These are phyloP conservation scores for Penicillium sp. DNA, from an alignment of 2,329 filamentous ascomycete genomes.

Conservation along the genomic window DNA sequence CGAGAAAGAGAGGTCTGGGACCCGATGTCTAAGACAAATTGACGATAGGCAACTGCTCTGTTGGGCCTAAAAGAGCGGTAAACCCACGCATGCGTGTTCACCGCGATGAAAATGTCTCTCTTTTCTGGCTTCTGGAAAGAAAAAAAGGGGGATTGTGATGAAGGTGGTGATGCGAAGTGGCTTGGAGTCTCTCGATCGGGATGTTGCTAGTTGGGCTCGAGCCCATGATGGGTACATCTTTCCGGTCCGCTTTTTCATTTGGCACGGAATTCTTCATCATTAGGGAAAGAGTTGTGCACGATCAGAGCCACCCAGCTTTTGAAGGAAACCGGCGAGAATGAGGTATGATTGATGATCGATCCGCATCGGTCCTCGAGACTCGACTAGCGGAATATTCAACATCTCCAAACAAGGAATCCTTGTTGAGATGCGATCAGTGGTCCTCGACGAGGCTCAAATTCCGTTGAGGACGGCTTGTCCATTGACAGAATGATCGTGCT, in stretches of 20 bases:
- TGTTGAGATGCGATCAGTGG: not conserved
- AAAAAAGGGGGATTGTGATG: too few relatives aligned
- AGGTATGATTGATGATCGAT: not conserved
- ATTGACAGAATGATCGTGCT: not conserved
- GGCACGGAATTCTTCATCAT: too few relatives aligned
- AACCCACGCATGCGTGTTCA: constrained; percentile 9
- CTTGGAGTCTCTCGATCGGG: constrained; percentile 14
- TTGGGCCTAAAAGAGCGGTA: constrained; percentile 19
- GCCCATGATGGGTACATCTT: constrained; percentile 1
- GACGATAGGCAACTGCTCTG: not conserved
- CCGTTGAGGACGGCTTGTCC: not conserved
- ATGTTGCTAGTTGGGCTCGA: constrained; percentile 13
- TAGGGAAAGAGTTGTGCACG: too few relatives aligned
- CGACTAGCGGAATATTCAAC: not conserved
- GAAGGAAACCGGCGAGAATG: too few relatives aligned
- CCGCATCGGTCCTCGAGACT: constrained; percentile 1
- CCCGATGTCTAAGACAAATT: constrained; percentile 22
- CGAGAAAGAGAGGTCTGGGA: constrained; percentile 8
- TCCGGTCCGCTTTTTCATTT: not conserved
- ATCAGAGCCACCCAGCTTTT: too few relatives aligned
- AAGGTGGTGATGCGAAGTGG: too few relatives aligned
- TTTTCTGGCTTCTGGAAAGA: constrained; percentile 12
- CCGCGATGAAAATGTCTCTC: constrained; percentile 2
- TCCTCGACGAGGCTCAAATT: not conserved
- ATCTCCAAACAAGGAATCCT: not conserved